These are phyloP conservation scores for Colletotrichum shisoi DNA, from an alignment of 2,329 filamentous ascomycete species.

Conservation along the genomic window DNA sequence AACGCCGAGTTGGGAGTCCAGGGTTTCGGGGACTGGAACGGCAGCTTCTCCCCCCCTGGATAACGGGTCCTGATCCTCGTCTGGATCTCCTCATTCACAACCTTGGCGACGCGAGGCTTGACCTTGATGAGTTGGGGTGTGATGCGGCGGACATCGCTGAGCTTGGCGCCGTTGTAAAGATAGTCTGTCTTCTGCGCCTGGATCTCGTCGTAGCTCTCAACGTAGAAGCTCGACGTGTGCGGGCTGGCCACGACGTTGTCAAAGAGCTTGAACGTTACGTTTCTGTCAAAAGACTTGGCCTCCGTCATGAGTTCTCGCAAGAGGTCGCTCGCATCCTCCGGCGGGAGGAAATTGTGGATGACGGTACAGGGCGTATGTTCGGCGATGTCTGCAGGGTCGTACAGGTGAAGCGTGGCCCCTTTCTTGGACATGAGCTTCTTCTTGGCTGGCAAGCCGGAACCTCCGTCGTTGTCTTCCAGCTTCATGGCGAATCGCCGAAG, in stretches of 20 bases:
- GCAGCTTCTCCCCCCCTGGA: slow-evolving; percentile 74
- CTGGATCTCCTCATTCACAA: slow-evolving; percentile 81
- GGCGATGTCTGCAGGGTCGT: slow-evolving; percentile 80
- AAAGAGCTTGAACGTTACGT: slow-evolving; percentile 81
- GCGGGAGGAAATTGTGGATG: slow-evolving; percentile 86
- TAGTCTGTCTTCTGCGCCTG: slow-evolving; percentile 78
- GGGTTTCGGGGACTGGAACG: slow-evolving; percentile 73
- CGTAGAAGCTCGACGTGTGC: slow-evolving; percentile 84
- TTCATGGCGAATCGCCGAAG: slow-evolving; percentile 60
- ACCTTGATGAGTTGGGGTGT: slow-evolving; percentile 77
- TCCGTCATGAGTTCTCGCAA: slow-evolving; percentile 79
- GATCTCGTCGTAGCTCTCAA: slow-evolving; percentile 75
- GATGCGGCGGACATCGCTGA: slow-evolving; percentile 78
- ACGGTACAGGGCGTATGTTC: slow-evolving; percentile 88
- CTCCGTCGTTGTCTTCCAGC: slow-evolving; percentile 19
- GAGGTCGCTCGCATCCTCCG: slow-evolving; percentile 74
- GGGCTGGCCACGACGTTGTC: slow-evolving; percentile 85
- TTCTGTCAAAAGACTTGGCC: slow-evolving; percentile 71
- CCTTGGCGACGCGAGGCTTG: slow-evolving; percentile 72
- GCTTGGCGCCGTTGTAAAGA: slow-evolving; percentile 79
- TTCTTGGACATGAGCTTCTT: slow-evolving; percentile 72
- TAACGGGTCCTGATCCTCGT: slow-evolving; percentile 74
- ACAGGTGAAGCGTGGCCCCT: slow-evolving; percentile 84
- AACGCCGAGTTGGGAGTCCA: slow-evolving; percentile 92
- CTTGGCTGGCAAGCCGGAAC: slow-evolving; percentile 45